Base-by-base conservation (phyloP, 106 monocot species). In the Dendrobium officinale region DNA sequence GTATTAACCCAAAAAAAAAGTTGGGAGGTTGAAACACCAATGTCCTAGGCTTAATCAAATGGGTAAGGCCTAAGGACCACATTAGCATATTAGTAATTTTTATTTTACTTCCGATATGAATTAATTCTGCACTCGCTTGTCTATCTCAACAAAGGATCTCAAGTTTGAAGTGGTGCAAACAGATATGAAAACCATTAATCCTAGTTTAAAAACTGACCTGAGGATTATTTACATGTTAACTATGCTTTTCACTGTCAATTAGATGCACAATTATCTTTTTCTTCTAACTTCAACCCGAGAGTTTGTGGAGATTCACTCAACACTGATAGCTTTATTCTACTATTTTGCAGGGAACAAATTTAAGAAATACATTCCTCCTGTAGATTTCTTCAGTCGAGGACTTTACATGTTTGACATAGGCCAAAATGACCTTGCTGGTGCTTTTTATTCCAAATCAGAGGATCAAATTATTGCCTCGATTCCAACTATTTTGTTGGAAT, bases 391-490 rank as follows among this genome's bases (percentile, higher is more conserved):
- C 54, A 76, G 67, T 79, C 76, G 81, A 81, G 96, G 85, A 5
- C 86, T 97, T 6, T 94, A 97, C 84, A 94, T 90, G 90, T 92
- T 97, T 85, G 94, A 94, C 79, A 94, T 97, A 51, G 96, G 96
- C 17, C 96, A 97, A 77, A 97, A 97, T 86, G 96, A 97, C 77
- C 85, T 94, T 70, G 96, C 96, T 37, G 94, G 92, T 70, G 85
- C 86, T 76, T 94, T 94, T 76, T 90, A 92, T 72, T 89, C 84
- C 42, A 92, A 89, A 87, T 84, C 89, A 55, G 96, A 92, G 75
- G 94, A 94, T 77, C 94, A 97, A 86, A 81, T 97, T 55, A 78
- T 89, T 79, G 94, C 96, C 68, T 90, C 86, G 4, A 94, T 97
- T 17, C 92, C 96, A 33, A 87, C 86, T 43, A 94, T 96, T 73